phyloP scores from a whole-genome alignment of 108 stramenopile species.

The Pseudonitzschia multiseries region DNA sequence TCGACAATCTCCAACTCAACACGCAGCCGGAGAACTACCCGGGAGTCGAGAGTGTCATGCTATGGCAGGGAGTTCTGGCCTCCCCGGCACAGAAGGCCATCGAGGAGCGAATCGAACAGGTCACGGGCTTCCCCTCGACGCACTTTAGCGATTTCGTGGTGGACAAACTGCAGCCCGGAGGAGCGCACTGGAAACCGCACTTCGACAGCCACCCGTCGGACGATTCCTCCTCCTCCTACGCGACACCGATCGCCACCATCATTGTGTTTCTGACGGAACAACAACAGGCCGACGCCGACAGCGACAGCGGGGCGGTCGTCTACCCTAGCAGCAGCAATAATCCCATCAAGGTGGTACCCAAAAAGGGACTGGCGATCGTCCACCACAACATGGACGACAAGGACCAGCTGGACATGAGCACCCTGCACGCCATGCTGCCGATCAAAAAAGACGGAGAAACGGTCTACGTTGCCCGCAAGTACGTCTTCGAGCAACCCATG shows the following conservation, averaged over 20 bases:
- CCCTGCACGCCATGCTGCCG: slow-evolving; percentile 68
- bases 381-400: slow-evolving; percentile 85
- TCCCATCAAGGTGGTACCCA: slow-evolving; percentile 67
- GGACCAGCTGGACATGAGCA: slow-evolving; percentile 55
- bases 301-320: slow-evolving; percentile 55
- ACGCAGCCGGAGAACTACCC: slow-evolving; percentile 38
- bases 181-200: slow-evolving; percentile 63
- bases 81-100: slow-evolving; percentile 64
- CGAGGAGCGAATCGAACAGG: slow-evolving; percentile 87
- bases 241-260: slow-evolving; percentile 69
- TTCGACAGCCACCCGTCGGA: slow-evolving; percentile 40
- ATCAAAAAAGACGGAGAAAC: slow-evolving; percentile 15
- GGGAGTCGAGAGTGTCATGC: slow-evolving; percentile 55
- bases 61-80: slow-evolving; percentile 80
- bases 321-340: slow-evolving; percentile 48
- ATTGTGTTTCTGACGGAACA: slow-evolving; percentile 82
- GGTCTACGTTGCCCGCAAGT: slow-evolving; percentile 82
- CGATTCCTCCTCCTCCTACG: slow-evolving; percentile 27
- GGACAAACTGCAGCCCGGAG: slow-evolving; percentile 60
- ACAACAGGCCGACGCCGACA: slow-evolving; percentile 20
- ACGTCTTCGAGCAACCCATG: slow-evolving; percentile 66
- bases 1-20: slow-evolving; percentile 56
- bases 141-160: slow-evolving; percentile 81
- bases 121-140: slow-evolving; percentile 78
- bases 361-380: slow-evolving; percentile 79